Evolutionary conservation across 106 monocot species (phyloP).

Genomic region (Iris macrosiphon): DNA sequence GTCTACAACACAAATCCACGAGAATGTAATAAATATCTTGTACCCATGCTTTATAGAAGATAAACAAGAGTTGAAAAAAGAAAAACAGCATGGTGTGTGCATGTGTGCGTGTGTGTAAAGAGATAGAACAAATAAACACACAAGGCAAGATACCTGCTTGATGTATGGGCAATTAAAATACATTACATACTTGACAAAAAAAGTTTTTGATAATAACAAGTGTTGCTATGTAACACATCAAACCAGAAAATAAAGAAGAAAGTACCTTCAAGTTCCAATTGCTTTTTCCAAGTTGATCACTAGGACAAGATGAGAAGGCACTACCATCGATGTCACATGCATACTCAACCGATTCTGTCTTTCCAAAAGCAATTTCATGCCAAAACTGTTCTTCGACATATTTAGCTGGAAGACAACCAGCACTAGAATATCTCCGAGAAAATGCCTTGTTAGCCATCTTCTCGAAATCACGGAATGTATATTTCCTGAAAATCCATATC

Average conservation of each 20-base stretch:
- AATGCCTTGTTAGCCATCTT: constrained; percentile 93
- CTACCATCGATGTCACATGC: constrained; percentile 97
- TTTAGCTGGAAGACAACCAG: constrained; percentile 72
- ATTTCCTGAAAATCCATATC: constrained; percentile 54
- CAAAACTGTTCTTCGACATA: constrained; percentile 95
- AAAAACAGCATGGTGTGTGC: no score
- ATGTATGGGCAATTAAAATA: no score
- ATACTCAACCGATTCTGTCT: constrained; percentile 83
- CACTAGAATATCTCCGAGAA: constrained; percentile 64
- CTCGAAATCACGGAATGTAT: constrained; percentile 91
- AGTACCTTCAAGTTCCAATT: constrained; percentile 93
- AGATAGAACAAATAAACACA: no score
- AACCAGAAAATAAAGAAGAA: no score
- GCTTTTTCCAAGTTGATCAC: constrained; percentile 84
- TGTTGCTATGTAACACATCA: no score
- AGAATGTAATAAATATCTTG: background rate
- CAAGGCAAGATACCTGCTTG: no score
- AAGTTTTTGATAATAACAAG: no score
- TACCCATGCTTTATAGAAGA: no score
- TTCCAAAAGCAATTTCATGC: constrained; percentile 88
- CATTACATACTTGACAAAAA: no score
- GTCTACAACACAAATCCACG: background rate
- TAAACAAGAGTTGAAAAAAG: no score
- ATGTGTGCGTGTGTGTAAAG: no score
- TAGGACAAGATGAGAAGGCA: constrained; percentile 79